Conservation (phyloP, 768 basidiomycete species). For the Lentinula sp. region DNA sequence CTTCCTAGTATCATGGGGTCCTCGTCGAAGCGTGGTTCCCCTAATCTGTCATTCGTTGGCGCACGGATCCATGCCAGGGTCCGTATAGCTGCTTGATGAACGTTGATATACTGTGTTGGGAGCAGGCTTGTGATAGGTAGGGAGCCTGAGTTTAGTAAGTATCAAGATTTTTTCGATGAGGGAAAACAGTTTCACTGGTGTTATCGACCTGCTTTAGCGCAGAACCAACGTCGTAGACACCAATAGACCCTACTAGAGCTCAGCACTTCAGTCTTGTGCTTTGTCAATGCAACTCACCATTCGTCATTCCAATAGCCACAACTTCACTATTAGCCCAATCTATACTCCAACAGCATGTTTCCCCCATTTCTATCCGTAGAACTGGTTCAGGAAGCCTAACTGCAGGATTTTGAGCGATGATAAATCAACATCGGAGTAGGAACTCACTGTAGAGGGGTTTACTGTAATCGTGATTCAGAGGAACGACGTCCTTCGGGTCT, state of each 20-base stretch:
- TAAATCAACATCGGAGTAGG: background rate
- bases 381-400: constrained; percentile 60
- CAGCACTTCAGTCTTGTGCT: background rate
- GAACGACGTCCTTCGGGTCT: constrained; percentile 53
- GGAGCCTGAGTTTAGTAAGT: background rate
- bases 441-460: constrained; percentile 48
- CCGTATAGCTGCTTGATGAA: constrained; percentile 79
- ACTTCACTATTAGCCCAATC: constrained; percentile 89
- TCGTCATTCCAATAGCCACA: constrained; percentile 78
- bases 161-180: background rate
- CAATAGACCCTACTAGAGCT: constrained; percentile 39
- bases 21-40: constrained; percentile 35
- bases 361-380: constrained; percentile 67
- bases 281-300: constrained; percentile 43
- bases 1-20: constrained; percentile 73
- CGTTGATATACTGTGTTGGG: constrained; percentile 66
- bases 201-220: constrained; percentile 27
- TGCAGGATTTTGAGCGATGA: constrained; percentile 17
- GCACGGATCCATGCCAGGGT: constrained; percentile 69
- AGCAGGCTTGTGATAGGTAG: constrained; percentile 30
- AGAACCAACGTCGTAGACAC: constrained; percentile 48
- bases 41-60: constrained; percentile 48
- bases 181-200: constrained; percentile 21
- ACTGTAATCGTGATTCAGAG: constrained; percentile 18
- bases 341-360: constrained; percentile 70